phyloP scores from a whole-genome alignment of 768 basidiomycete species.

The Lactarius tabidus region DNA sequence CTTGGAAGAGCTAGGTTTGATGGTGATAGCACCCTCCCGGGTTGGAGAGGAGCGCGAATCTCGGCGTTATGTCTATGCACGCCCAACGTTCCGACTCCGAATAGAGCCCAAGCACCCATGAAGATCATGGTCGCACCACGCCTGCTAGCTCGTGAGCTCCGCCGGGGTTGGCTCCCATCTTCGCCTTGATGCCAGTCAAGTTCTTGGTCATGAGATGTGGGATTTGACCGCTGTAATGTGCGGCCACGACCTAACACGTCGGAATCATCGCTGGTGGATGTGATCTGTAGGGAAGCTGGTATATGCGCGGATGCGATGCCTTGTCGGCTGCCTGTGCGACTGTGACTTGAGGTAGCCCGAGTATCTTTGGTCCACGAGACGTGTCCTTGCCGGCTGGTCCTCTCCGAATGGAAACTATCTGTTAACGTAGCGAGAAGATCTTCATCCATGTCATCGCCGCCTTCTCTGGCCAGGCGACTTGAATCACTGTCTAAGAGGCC shows the following conservation, averaged over 20 bases:
- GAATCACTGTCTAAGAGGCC: slow-evolving; percentile 27
- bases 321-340: slow-evolving; percentile 34
- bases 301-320: slow-evolving; percentile 27
- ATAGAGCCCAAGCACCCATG: slow-evolving; percentile 70
- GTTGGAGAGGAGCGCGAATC: slow-evolving; percentile 31
- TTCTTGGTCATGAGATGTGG: slow-evolving; percentile 19
- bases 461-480: slow-evolving; percentile 31
- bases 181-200: slow-evolving; percentile 13
- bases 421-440: slow-evolving; percentile 53
- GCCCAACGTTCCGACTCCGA: slow-evolving; percentile 56
- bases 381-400: slow-evolving; percentile 44
- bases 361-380: slow-evolving; percentile 69
- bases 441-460: slow-evolving; percentile 47
- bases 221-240: slow-evolving; percentile 40
- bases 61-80: slow-evolving; percentile 32
- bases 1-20: not conserved
- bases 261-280: slow-evolving; percentile 15
- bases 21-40: slow-evolving; percentile 48
- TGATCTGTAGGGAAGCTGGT: slow-evolving; percentile 33
- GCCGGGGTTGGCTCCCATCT: slow-evolving; percentile 26
- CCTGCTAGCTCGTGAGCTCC: slow-evolving; percentile 59
- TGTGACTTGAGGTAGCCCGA: slow-evolving; percentile 30
- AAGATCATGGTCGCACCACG: slow-evolving; percentile 78
- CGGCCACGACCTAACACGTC: slow-evolving; percentile 39
- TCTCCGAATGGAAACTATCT: slow-evolving; percentile 78